Percentiles rank a stretch among this genome's conserved stretches.
These are phyloP conservation scores for Aspergillus coremiiformis DNA, from an alignment of 495 filamentous ascomycete species.

Conservation along the genomic window DNA sequence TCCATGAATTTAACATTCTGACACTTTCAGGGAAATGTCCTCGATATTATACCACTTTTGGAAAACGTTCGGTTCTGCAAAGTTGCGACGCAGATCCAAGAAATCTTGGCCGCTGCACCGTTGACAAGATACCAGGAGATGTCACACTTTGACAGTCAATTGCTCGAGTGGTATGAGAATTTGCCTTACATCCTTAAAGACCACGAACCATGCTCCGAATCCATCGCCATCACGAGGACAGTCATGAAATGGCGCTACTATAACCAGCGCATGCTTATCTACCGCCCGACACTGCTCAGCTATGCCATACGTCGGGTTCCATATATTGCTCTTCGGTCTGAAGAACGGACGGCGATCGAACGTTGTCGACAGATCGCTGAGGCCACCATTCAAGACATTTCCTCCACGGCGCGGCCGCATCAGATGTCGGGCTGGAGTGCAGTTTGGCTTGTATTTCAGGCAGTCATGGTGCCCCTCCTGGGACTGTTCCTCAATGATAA, in stretches of 20 bases:
- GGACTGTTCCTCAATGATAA: constrained; percentile 60
- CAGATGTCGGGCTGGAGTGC: constrained; percentile 77
- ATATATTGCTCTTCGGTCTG: constrained; percentile 48
- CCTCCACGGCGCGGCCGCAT: constrained; percentile 58
- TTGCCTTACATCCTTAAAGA: constrained; percentile 64
- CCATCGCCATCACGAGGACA: constrained; percentile 59
- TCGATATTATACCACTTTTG: constrained; percentile 61
- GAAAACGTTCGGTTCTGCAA: constrained; percentile 78
- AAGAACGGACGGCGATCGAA: constrained; percentile 63
- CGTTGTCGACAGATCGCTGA: constrained; percentile 63
- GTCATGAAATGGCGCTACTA: constrained; percentile 80
- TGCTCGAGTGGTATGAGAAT: constrained; percentile 62
- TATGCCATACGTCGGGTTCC: constrained; percentile 59
- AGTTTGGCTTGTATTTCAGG: constrained; percentile 78
- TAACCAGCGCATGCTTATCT: constrained; percentile 72
- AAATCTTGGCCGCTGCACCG: constrained; percentile 62
- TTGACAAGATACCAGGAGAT: constrained; percentile 59
- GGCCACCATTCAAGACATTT: constrained; percentile 63
- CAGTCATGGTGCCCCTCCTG: constrained; percentile 68
- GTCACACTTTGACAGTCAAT: constrained; percentile 55
- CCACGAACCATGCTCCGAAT: constrained; percentile 62
- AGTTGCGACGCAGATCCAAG: constrained; percentile 69
- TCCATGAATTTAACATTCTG: constrained; percentile 23
- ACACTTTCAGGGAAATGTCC: constrained; percentile 34
- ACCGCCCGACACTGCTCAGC: constrained; percentile 65